Evolutionary conservation across 2,329 filamentous ascomycete genomes (phyloP).

Genomic region (Colletotrichum sublineola): DNA sequence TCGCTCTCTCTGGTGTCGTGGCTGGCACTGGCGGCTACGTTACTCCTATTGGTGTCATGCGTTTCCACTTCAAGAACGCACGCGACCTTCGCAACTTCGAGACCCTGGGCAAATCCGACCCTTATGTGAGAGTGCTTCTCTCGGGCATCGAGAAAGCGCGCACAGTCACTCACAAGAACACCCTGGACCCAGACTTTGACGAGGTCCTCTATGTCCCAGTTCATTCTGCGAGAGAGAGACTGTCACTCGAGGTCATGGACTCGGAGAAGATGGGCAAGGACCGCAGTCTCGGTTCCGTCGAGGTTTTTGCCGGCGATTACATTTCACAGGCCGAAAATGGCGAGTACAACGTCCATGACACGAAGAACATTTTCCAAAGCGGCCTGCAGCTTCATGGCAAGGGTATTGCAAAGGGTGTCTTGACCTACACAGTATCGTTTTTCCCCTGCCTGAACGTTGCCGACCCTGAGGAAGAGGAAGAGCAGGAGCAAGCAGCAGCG

Average conservation of each 20-base stretch:
- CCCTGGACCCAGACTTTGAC: slow-evolving; percentile 94
- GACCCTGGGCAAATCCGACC: slow-evolving; percentile 95
- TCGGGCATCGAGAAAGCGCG: slow-evolving; percentile 92
- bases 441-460: slow-evolving; percentile 89
- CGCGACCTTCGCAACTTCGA: slow-evolving; percentile 90
- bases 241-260: slow-evolving; percentile 96
- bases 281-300: slow-evolving; percentile 84
- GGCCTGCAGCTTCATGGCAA: slow-evolving; percentile 81
- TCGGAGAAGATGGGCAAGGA: slow-evolving; percentile 93
- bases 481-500: slow-evolving; percentile 63
- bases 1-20: slow-evolving; percentile 83
- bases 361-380: slow-evolving; percentile 76
- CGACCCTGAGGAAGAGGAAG: slow-evolving; percentile 89
- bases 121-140: slow-evolving; percentile 88
- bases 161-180: slow-evolving; percentile 96
- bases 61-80: slow-evolving; percentile 90
- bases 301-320: slow-evolving; percentile 83
- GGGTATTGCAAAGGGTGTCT: slow-evolving; percentile 80
- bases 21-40: slow-evolving; percentile 89
- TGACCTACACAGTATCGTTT: slow-evolving; percentile 89
- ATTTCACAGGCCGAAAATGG: slow-evolving; percentile 82
- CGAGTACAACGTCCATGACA: slow-evolving; percentile 83
- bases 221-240: slow-evolving; percentile 84
- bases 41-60: slow-evolving; percentile 94
- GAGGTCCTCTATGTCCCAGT: slow-evolving; percentile 95